Evolutionary conservation across 176 grass and related monocot species (phyloP), one percentile per base, ranked within the genome.

Genomic region (Pontederia crassipes): DNA sequence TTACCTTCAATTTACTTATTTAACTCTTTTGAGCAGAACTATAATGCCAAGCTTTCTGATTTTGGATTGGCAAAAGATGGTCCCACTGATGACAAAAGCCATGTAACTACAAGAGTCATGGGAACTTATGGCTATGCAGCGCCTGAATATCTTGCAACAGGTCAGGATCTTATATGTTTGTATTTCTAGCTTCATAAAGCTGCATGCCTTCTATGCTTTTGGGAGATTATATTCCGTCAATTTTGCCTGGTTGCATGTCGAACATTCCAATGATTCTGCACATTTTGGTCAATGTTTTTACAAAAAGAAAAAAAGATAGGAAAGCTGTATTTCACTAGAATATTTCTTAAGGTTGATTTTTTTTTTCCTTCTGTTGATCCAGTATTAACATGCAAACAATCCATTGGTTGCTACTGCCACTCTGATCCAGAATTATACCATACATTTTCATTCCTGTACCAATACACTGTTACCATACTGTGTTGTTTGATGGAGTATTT

Each of bases 31-130:
- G 55, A 20, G 24, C 78, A 92, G 88, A 78, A 51, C 32, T 93
- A 93, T 18, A 87, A 81, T 12, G 89, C 89, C 0, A 93, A 93
- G 64, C 63, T 93, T 27, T 93, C 89, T 4, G 89, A 93, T 81
- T 87, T 93, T 2, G 89, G 89, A 71, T 64, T 93, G 75, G 89
- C 89, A 1, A 93, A 93, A 73, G 89, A 93, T 17, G 89, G 89
- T 32, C 89, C 89, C 12, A 87, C 84, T 0, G 89, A 80, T 11
- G 89, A 93, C 72, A 87, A 77, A 73, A 93, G 83, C 67, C 89
- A 93, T 60, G 88, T 93, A 65, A 87, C 88, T 12, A 93, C 88
- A 8, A 81, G 88, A 49, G 88, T 93, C 61, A 93, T 93, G 88
- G 88, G 88, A n/a, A 93, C 89, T 16, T 81, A 87, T 54, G 89